phyloP scores from a whole-genome alignment of 202 grass and related monocot species.

The Bolboschoenoplectus hybrid region DNA sequence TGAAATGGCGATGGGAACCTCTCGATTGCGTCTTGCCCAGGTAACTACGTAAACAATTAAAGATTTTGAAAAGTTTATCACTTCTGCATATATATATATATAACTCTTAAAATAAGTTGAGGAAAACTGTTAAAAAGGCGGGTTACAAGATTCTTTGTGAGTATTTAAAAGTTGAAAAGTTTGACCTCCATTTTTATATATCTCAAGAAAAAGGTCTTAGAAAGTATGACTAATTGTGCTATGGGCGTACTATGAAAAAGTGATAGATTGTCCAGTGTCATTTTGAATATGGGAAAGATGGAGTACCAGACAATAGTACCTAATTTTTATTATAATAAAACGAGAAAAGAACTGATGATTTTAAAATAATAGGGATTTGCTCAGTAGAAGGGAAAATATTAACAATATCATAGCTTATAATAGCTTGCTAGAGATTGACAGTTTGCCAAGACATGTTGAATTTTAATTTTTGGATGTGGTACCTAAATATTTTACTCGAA shows the following conservation, averaged over 20 bases:
- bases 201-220: neutral
- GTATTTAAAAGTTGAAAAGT: neutral
- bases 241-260: neutral
- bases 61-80: neutral
- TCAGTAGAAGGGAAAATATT: neutral
- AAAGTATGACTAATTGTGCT: neutral
- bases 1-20: conserved; percentile 87
- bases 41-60: conserved; percentile 26
- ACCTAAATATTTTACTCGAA: neutral
- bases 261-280: neutral
- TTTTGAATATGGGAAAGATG: neutral
- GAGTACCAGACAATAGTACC: neutral
- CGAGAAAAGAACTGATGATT: neutral
- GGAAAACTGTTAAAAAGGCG: too few species aligned
- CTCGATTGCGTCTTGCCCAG: conserved; percentile 63
- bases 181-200: neutral
- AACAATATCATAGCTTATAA: neutral
- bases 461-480: neutral
- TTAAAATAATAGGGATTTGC: neutral
- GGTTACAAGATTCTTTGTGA: neutral
- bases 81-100: neutral
- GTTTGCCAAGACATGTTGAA: neutral
- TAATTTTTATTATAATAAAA: neutral
- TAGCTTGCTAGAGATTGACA: neutral
- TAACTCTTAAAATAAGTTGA: too few species aligned